Evolutionary conservation across 2,329 filamentous ascomycete species (phyloP), one percentile per base, ranked within the genome.

Genomic region (Ascochyta koolunga): DNA sequence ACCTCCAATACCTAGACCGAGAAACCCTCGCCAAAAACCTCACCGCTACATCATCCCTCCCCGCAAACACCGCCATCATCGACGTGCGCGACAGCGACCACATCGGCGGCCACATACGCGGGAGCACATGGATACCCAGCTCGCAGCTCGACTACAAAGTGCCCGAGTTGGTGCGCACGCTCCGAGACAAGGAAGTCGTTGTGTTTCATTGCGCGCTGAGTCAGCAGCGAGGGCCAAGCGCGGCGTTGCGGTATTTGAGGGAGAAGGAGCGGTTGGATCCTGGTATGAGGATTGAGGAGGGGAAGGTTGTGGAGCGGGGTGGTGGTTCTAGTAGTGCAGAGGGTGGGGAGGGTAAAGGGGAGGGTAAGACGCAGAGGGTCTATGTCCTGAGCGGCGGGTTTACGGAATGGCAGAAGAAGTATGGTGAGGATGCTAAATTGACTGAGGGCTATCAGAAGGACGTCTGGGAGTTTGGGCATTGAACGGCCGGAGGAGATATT

Each of bases 201-300:
- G 85, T 99, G 1, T 99, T 99, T 75, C 95, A 99, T 78, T 99
- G 95, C 76, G 89, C 90, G 16, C 80, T 98, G 50, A 93, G 89
- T 63, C 95, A 98, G 79, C 89, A 96, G 77, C 83, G 95, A 0
- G 95, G 95, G 0, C 95, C 95, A 0, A 84, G 84, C 44, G 92
- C 93, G 3, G 95, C 95, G 3, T 77, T 96, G 64, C 82, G 83
- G 67, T 98, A 97, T 74, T 64, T 93, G 56, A 80, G 89, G 31
- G 89, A 92, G 77, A 81, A 86, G 40, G 86, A 89, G 62, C 78
- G 82, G 47, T 55, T 81, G 58, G 67, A 80, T 45, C 44, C 40
- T 32, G 37, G 32, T 22, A 18, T 22, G 7, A 77, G 4, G 64
- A 18, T 18, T 19, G 47, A 40, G 58, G 49, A 59, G 51, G 60